These are phyloP conservation scores for Stipa capillata DNA, from an alignment of 176 grass and related monocot genomes.

Conservation along the genomic window DNA sequence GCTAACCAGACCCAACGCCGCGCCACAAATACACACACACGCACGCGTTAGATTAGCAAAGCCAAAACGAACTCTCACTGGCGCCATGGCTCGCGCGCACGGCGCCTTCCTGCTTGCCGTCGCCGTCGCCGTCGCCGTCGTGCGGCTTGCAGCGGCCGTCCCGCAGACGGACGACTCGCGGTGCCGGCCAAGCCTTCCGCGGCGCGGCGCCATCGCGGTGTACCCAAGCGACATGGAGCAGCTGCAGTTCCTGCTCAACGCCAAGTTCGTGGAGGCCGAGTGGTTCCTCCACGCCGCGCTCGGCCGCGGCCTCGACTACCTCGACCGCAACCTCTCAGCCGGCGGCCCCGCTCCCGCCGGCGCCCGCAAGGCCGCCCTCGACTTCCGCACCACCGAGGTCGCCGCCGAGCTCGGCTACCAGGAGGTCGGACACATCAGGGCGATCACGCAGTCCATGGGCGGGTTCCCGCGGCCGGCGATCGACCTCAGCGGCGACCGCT, in stretches of 20 bases:
- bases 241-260: constrained; percentile 68
- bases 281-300: too few relatives aligned
- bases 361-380: constrained; percentile 27
- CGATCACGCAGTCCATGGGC: constrained; percentile 40
- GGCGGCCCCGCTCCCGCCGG: constrained; percentile 35
- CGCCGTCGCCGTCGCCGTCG: too few relatives aligned
- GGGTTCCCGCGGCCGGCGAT: constrained; percentile 62
- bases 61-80: too few relatives aligned
- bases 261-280: too few relatives aligned
- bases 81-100: constrained; percentile 24
- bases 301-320: constrained; percentile 42
- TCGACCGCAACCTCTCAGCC: constrained; percentile 27
- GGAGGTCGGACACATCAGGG: too few relatives aligned
- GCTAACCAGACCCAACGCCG: too few relatives aligned
- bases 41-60: too few relatives aligned
- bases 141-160: too few relatives aligned
- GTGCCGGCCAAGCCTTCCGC: constrained; percentile 14
- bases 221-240: constrained; percentile 51
- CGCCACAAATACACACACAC: too few relatives aligned
- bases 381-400: too few relatives aligned
- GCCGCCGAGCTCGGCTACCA: too few relatives aligned
- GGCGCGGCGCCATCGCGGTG: constrained; percentile 10
- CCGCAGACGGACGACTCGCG: background rate
- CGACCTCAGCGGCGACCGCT: constrained; percentile 28
- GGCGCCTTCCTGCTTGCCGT: background rate